phyloP scores from a whole-genome alignment of 75 land plant genomes.

The Selaginella moellendorffii region DNA sequence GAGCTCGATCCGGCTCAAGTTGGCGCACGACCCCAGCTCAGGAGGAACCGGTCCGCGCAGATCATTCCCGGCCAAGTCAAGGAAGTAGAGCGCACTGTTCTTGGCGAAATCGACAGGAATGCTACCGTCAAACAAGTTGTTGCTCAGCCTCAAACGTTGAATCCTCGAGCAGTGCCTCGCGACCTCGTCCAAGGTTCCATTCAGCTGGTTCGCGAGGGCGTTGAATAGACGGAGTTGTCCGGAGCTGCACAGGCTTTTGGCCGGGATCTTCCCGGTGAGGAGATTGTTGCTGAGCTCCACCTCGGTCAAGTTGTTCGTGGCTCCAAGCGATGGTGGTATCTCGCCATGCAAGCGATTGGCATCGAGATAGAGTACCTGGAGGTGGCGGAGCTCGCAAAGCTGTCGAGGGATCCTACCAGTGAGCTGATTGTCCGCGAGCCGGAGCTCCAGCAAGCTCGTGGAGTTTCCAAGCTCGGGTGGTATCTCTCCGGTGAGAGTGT shows the following conservation, averaged over 20 bases:
- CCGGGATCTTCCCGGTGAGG: neutral
- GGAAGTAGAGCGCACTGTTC: neutral
- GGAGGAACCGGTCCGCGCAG: slow-evolving; percentile 24
- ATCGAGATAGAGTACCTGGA: neutral
- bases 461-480: neutral
- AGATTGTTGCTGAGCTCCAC: neutral
- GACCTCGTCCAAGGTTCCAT: neutral
- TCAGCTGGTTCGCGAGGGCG: neutral
- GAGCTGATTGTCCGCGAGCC: neutral
- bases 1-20: slow-evolving; percentile 37
- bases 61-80: neutral
- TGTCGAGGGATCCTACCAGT: neutral
- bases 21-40: neutral
- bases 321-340: neutral
- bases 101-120: slow-evolving; percentile 63
- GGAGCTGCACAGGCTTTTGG: neutral
- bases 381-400: neutral
- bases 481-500: neutral
- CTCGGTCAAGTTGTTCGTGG: neutral
- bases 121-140: slow-evolving; percentile 40
- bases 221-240: neutral
- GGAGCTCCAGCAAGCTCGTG: neutral
- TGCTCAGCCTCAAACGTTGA: neutral
- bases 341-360: neutral
- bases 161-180: neutral